Evolutionary conservation across 2,329 filamentous ascomycete species (phyloP), one percentile per base, ranked within the genome.

Genomic region (Lasiodiplodia citricola): DNA sequence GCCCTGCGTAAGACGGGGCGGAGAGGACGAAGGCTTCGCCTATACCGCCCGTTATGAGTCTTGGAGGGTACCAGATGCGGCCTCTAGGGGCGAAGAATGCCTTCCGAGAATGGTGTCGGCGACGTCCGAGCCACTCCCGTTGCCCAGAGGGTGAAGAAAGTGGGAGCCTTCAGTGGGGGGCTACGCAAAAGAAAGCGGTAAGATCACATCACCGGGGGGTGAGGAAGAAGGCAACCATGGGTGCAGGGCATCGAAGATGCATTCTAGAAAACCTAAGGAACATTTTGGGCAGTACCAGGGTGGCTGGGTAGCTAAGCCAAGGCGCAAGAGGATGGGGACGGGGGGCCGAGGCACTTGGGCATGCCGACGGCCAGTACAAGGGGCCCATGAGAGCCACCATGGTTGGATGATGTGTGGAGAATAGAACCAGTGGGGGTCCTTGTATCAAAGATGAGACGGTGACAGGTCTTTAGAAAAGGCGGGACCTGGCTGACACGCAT

Each of bases 331-430:
- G 44, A n/a, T 35, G 44, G 21, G n/a, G 47, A 64, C n/a, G 60
- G 47, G 44, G 37, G 60, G 60, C 60, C 60, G 47, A 64, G 60
- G 47, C 60, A 31, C 52, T 21, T 14, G 16, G 18, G 16, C 5
- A 38, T 8, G n/a, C 60, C 60, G 60, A 11, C 5, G 60, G 25
- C 44, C 28, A 41, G 25, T 21, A n/a, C 41, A 47, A 47, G 41
- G 41, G 41, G 21, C 60, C 60, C 60, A 54, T 64, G 31, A 4
- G 21, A 28, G 60, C 18, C 3, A 13, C 14, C 2, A n/a, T 64
- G 60, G 60, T 54, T 64, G 60, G 60, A 25, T 37, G 47, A 51
- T 38, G 16, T 38, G 60, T 52, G 47, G 60, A 52, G 47, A 64
- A 14, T 23, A 64, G 16, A 21, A 31, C 60, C 10, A 38, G 41